Evolutionary conservation across 2,329 filamentous ascomycete species (phyloP), one percentile per base, ranked within the genome.

Genomic region (Fusarium musae): DNA sequence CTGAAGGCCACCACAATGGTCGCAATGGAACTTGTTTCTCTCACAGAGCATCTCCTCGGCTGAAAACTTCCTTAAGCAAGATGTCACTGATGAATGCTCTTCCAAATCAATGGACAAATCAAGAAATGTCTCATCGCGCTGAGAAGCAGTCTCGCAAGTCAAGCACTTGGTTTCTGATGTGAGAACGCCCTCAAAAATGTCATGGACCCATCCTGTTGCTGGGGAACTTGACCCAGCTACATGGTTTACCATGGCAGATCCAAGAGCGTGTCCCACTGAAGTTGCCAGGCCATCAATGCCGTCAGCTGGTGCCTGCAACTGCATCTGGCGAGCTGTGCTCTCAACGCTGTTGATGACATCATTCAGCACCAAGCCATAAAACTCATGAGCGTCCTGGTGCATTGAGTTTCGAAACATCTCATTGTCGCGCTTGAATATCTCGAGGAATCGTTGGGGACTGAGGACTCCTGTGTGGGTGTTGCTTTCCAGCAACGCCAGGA

Each of bases 41-140:
- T 99, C 96, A 80, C 96, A 98, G 65, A 99, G 88, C 94, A 98
- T 98, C 82, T 99, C 96, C 78, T 98, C 96, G 50, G 96, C 95
- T 0, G 96, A 99, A 79, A 99, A 99, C 78, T 98, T 97, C 66
- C 94, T 90, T 73, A 99, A 84, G 80, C 96, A 99, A 32, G 96
- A 96, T 6, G 96, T 98, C 7, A 99, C 96, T 0, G 96, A 99
- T 1, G 95, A 95, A 80, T 98, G 95, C 79, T 98, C 92, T 75
- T 97, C 95, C 17, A 99, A 85, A 82, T 99, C 96, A 62, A 99
- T 97, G 0, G 96, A 98, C 26, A 99, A 85, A 82, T 99, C 96
- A 56, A 99, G 85, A 79, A 99, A 99, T 0, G 95, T 94, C 83
- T 99, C 96, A 80, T 99, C 96, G 79, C 96, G 88, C 80, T 97